Conservation (phyloP, 495 filamentous ascomycete species). For the Aspergillus sparsus region DNA sequence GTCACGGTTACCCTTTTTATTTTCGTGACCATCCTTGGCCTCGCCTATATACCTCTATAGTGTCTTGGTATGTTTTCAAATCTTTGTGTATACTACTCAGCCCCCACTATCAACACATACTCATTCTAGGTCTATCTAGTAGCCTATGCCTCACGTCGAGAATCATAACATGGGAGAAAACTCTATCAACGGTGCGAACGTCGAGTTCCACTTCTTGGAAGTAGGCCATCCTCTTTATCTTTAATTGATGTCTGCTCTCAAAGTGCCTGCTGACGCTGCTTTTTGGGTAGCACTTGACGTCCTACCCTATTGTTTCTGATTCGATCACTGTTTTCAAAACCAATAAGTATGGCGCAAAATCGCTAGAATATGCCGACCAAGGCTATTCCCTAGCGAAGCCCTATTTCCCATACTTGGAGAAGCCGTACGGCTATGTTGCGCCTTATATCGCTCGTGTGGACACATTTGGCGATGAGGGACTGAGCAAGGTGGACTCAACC, state of each 20-base stretch:
- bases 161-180: conserved; percentile 47
- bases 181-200: conserved; percentile 66
- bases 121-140: background rate
- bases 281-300: conserved; percentile 67
- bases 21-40: too few relatives aligned
- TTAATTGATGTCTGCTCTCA: conserved; percentile 9
- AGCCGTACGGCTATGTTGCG: conserved; percentile 72
- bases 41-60: too few relatives aligned
- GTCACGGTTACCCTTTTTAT: too few relatives aligned
- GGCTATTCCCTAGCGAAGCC: conserved; percentile 73
- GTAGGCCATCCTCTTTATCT: conserved; percentile 46
- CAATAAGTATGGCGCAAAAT: conserved; percentile 78
- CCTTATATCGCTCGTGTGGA: conserved; percentile 86
- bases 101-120: too few relatives aligned
- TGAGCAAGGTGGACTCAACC: conserved; percentile 70
- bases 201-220: conserved; percentile 65
- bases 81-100: too few relatives aligned
- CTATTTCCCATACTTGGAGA: conserved; percentile 72
- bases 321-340: conserved; percentile 73
- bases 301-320: conserved; percentile 84
- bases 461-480: conserved; percentile 69
- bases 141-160: conserved; percentile 49
- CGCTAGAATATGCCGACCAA: conserved; percentile 67
- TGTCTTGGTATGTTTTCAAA: background rate
- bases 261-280: conserved; percentile 9